Base-by-base conservation (phyloP, 2,329 filamentous ascomycete genomes). In the Lecanicillium sp. region DNA sequence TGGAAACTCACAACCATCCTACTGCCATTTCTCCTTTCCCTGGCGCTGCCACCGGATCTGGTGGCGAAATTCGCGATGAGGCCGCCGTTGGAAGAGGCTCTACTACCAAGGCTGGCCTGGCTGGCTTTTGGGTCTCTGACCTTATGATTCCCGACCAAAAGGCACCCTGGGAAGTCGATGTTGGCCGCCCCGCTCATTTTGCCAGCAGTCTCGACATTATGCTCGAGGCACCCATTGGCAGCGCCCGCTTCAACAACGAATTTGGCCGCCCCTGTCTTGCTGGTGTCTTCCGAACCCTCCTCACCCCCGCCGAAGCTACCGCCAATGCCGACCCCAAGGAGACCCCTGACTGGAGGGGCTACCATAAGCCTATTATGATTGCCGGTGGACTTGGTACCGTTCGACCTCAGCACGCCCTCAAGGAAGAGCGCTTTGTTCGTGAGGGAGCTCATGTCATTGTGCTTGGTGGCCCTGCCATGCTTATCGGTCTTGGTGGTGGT, bases 301-400 rank as follows among this genome's bases (percentile, higher is more conserved):
- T 94, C 20, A 84, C 81, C 31, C 72, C 79, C 41, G 72, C 84
- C 40, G 41, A 43, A 7, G 37, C 37, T 11, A 40, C 37, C 11
- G 30, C 39, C 17, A 50, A 57, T 25, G 76, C 75, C 29, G 64
- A 64, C 29, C 60, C 64, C 28, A 66, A 70, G 35, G 58, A 59
- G 4, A 50, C 55, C 14, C 72, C 71, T 15, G 87, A 94, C 49
- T 75, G 87, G 54, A 77, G 90, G 49, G 92, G 92, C 17, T 98
- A 94, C 59, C 92, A 97, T 65, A 98, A 98, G 68, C 92, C 92
- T 9, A 96, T 95, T 60, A 94, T 96, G 87, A 87, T 98, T 64
- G 92, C 92, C 45, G 92, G 92, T 56, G 92, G 92, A 56, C 79
- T 97, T 27, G 92, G 92, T 35, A 95, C 86, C 5, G 90, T 97